Evolutionary conservation across 2,329 filamentous ascomycete genomes (phyloP), one percentile per base, ranked within the genome.

Genomic region (Sporothrix brasiliensis): DNA sequence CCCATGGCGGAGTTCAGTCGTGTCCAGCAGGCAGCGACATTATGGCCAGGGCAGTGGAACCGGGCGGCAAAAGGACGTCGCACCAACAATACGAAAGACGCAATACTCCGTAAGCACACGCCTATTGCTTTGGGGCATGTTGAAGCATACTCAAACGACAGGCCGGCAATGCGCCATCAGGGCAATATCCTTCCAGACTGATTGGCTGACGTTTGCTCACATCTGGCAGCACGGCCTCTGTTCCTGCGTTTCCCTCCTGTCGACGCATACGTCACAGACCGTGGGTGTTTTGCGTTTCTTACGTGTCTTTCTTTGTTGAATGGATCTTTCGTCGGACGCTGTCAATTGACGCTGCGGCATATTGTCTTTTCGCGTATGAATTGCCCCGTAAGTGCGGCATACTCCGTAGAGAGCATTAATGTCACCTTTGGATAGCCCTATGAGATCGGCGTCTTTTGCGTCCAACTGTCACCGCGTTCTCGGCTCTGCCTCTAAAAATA

Each of bases 401-500:
- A 9, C 34, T 34, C 34, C 5, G 4, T 34, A 34, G 3, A 34
- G 34, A 34, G 34, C 1, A 34, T 1, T 34, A 4, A 34, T 1
- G 2, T 53, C 49, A 21, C 7, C 39, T 47, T 61, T 27, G 19
- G 39, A 63, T 39, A 63, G 58, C 58, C 58, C 21, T 47, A 63
- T 3, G 39, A 21, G 58, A 63, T 63, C 39, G 39, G 34, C 56
- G n/a, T 44, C 13, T 14, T 60, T 61, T 61, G 24, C 5, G 41
- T 44, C 11, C 41, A 21, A 24, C 44, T 3, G 39, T 44, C 56
- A 24, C 34, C 39, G 34, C 21, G 9, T 61, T 61, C 56, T 21
- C 41, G 39, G 21, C 11, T 47, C 39, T 44, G 39, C 58, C 58
- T 63, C 58, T 63, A 63, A 63, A 63, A 63, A 63, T 63, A 63